These are phyloP conservation scores for Protomyces inouyei DNA, from an alignment of 1,139 yeast species.

Conservation along the genomic window DNA sequence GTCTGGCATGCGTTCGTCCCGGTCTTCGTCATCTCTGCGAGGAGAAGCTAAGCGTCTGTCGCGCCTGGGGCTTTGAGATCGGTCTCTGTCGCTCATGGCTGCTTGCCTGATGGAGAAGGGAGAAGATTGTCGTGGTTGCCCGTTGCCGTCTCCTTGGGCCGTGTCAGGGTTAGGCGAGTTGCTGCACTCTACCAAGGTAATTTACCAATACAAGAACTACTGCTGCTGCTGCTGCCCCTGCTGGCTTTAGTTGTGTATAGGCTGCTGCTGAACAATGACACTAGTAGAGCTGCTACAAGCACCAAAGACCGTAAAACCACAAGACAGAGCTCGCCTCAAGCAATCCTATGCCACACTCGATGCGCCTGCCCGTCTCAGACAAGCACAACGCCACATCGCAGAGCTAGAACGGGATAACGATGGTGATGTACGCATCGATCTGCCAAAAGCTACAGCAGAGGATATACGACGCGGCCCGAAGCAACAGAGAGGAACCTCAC, in stretches of 20 bases:
- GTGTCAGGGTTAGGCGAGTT: not conserved
- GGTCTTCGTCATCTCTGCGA: conserved; percentile 18
- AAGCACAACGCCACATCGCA: conserved; percentile 38
- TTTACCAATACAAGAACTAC: not conserved
- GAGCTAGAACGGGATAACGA: conserved; percentile 45
- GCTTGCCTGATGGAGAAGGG: not conserved
- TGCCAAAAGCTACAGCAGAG: conserved; percentile 36
- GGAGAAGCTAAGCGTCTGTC: conserved; percentile 15
- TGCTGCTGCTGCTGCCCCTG: not conserved
- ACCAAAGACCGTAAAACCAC: not conserved
- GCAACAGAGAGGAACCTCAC: not conserved
- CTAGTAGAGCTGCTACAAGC: conserved; percentile 4
- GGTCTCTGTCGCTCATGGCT: not conserved
- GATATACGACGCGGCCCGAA: not conserved
- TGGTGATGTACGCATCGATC: conserved; percentile 40
- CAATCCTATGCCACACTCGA: conserved; percentile 31
- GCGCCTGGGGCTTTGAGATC: not conserved
- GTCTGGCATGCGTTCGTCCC: conserved; percentile 26
- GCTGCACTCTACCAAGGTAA: not conserved
- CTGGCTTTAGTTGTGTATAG: not conserved
- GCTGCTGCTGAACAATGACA: not conserved
- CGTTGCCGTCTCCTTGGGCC: not conserved
- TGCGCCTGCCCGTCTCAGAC: conserved; percentile 37
- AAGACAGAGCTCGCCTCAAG: conserved; percentile 14
- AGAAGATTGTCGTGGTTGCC: not conserved